A percentile compares a stretch with the other conserved stretches of the same genome.
Conservation (phyloP, 192 early-diverging fungal genomes). For the Podila minutissima region DNA sequence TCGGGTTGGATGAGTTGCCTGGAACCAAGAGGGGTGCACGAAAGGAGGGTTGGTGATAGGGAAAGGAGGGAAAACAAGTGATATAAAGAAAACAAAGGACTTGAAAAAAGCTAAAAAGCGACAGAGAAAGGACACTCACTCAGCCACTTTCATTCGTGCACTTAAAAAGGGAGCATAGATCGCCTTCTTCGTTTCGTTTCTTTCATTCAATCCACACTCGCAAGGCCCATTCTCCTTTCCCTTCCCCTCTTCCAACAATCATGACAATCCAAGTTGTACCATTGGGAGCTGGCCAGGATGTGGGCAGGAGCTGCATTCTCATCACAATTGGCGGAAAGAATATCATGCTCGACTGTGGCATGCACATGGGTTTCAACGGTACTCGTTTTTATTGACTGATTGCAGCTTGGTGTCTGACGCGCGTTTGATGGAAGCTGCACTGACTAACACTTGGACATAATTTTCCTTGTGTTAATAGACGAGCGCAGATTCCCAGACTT, state of each 20-base stretch:
- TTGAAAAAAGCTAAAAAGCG: background rate
- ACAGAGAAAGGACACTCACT: background rate
- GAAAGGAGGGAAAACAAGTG: too few relatives aligned
- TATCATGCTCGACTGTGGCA: constrained; percentile 94
- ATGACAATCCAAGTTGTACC: constrained; percentile 73
- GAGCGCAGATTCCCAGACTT: constrained; percentile 96
- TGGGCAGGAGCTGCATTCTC: constrained; percentile 85
- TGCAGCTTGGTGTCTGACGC: background rate
- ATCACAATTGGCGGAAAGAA: constrained; percentile 81
- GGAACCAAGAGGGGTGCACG: background rate
- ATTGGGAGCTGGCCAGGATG: constrained; percentile 87
- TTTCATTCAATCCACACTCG: background rate
- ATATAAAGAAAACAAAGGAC: background rate
- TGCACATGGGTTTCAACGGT: constrained; percentile 95
- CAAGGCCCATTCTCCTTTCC: background rate
- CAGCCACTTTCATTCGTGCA: too few relatives aligned
- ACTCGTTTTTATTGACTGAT: background rate
- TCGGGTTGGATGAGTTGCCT: background rate
- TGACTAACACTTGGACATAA: background rate
- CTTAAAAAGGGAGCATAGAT: too few relatives aligned
- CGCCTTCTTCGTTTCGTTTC: background rate
- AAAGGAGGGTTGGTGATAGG: background rate
- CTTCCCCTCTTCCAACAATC: background rate
- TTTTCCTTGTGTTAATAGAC: constrained; percentile 38
- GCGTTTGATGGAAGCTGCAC: background rate